Conservation (phyloP, 208 protist genomes). For the Crithidia mellificae region DNA sequence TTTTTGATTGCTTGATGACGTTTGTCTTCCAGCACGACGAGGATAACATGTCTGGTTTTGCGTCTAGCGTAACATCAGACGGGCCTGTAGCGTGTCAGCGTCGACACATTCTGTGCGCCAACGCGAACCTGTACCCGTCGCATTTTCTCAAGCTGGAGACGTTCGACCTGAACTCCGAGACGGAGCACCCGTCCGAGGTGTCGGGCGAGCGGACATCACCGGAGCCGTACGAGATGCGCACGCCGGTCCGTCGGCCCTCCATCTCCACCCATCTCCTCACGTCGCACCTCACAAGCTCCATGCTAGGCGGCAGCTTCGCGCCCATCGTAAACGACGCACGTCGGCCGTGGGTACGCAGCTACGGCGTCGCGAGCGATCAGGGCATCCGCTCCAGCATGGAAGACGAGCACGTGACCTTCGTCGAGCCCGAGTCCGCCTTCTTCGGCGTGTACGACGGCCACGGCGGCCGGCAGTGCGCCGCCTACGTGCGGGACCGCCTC, state of each 20-base stretch:
- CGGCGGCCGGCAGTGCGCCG: constrained; percentile 69
- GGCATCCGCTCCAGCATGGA: constrained; percentile 84
- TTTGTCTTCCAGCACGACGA: constrained; percentile 5
- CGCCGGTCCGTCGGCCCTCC: constrained; percentile 3
- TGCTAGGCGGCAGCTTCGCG: constrained; percentile 18
- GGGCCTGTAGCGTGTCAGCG: constrained; percentile 8
- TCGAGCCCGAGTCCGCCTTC: constrained; percentile 57
- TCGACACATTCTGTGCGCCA: constrained; percentile 2
- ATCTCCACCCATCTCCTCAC: constrained; percentile 11
- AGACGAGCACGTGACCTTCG: constrained; percentile 65
- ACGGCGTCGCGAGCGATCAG: constrained; percentile 71
- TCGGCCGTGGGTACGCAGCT: constrained; percentile 40
- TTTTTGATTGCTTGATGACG: not conserved
- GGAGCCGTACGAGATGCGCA: constrained; percentile 18
- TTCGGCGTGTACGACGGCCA: constrained; percentile 87
- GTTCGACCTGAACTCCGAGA: constrained; percentile 30
- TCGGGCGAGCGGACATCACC: constrained; percentile 7
- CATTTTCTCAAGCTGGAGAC: constrained; percentile 14
- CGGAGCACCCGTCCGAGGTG: constrained; percentile 17
- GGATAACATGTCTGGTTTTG: constrained; percentile 7
- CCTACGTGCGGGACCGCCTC: constrained; percentile 69
- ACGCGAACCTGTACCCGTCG: constrained; percentile 8
- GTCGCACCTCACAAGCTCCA: constrained; percentile 6
- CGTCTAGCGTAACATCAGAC: not conserved
- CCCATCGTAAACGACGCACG: constrained; percentile 12